Evolutionary conservation across 352 stramenopile genomes (phyloP).

Genomic region (Thraustochytrium striatum): DNA sequence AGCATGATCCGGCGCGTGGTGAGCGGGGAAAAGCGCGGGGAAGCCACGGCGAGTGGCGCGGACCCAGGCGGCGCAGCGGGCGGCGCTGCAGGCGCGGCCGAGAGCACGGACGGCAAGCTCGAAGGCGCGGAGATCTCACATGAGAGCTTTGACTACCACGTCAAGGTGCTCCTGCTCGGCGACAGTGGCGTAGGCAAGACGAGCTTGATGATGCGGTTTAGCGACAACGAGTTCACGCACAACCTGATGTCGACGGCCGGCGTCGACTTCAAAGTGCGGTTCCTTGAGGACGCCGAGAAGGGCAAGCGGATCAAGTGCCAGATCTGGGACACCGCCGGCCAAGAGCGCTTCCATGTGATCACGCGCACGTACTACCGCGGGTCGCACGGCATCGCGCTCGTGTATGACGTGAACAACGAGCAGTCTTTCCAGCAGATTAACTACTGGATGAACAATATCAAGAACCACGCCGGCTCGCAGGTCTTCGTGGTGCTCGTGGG

Average conservation of each 20-base stretch:
- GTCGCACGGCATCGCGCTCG: constrained; percentile 84
- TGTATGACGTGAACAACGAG: constrained; percentile 85
- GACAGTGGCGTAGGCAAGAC: constrained; percentile 86
- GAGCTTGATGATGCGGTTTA: constrained; percentile 85
- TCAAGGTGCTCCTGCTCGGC: constrained; percentile 82
- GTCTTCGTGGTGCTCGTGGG: constrained; percentile 75
- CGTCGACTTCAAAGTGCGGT: constrained; percentile 86
- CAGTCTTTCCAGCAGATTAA: constrained; percentile 86
- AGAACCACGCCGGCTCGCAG: constrained; percentile 71
- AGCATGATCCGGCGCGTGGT: too few relatives aligned
- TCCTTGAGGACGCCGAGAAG: constrained; percentile 65
- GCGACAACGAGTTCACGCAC: constrained; percentile 79
- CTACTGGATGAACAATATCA: constrained; percentile 93
- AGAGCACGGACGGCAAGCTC: not conserved
- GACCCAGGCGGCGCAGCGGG: not conserved
- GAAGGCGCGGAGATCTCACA: not conserved
- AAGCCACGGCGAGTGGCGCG: too few relatives aligned
- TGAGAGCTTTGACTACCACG: constrained; percentile 42
- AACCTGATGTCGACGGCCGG: constrained; percentile 81
- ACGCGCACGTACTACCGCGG: constrained; percentile 88
- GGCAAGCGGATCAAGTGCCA: constrained; percentile 74
- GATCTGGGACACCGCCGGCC: constrained; percentile 89
- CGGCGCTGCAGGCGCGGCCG: not conserved
- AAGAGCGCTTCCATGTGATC: constrained; percentile 88
- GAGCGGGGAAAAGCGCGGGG: too few relatives aligned